Evolutionary conservation across 2,329 filamentous ascomycete species (phyloP), one percentile per base, ranked within the genome.

Genomic region (Didymella pinodella): DNA sequence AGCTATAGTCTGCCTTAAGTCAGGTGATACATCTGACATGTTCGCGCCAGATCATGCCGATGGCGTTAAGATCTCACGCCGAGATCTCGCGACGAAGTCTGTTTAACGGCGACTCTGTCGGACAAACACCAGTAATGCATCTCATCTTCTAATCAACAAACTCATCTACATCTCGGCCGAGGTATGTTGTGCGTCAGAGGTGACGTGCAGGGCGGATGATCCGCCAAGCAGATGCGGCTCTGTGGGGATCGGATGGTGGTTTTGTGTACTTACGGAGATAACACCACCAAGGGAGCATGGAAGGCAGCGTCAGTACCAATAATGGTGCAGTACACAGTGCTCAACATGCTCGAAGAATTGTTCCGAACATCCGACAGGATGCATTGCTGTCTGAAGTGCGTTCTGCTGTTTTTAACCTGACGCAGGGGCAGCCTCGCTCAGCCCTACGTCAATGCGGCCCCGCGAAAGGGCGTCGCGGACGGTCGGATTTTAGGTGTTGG

Each of bases 141-240:
- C 5, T 12, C 20, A 1, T 28, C 4, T n/a, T n/a, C 12, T n/a
- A 20, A 34, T 47, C 26, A 18, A 34, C 4, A n/a, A 34, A 34
- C 28, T 14, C 25, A 28, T 25, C 26, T 44, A 45, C 22, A 52
- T 12, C 38, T 59, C 56, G 50, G 51, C 51, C 50, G 56, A 59
- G 47, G 16, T 28, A 14, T 41, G 38, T 6, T 25, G 3, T 46
- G 40, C 20, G 36, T 47, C n/a, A 29, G 31, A 45, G 38, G 31
- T 53, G 55, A 46, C 55, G 49, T 58, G 41, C 7, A 26, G 25
- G 29, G 46, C 45, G 46, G 40, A 54, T 25, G 50, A 46, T 54
- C 50, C 50, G 56, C 41, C 46, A 50, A 54, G 56, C 25, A 32
- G 41, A 41, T 54, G 47, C 50, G 32, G 56, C 40, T 49, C 45